These are phyloP conservation scores for Sphenostylis stenocarpa DNA, from an alignment of 306 rosid species.

Conservation along the genomic window DNA sequence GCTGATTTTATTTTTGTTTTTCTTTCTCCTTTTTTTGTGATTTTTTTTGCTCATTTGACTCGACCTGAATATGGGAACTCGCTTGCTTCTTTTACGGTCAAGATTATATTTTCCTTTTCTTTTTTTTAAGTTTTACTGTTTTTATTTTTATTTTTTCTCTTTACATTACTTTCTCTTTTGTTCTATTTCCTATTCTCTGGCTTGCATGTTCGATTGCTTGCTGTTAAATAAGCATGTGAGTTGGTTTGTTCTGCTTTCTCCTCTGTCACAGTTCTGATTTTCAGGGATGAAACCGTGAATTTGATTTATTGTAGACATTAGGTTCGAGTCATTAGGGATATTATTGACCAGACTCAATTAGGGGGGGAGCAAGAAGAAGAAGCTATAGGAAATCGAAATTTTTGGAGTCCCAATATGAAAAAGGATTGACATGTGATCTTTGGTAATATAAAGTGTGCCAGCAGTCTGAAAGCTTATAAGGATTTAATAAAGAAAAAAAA, in stretches of 20 bases:
- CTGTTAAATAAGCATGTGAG: background rate
- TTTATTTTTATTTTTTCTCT: background rate
- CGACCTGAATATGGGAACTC: background rate
- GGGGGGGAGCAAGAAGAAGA: background rate
- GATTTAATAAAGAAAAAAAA: background rate
- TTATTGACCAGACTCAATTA: background rate
- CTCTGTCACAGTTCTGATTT: background rate
- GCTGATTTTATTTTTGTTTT: background rate
- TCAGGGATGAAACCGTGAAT: background rate
- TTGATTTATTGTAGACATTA: constrained; percentile 9
- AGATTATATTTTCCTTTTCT: background rate
- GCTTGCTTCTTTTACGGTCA: background rate
- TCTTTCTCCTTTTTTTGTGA: background rate
- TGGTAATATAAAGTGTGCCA: background rate
- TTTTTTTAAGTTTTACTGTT: background rate
- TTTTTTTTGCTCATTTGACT: background rate
- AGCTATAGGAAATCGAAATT: background rate
- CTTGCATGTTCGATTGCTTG: background rate
- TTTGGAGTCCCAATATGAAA: background rate
- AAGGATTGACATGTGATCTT: background rate
- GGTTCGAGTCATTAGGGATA: background rate
- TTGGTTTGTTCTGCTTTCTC: background rate
- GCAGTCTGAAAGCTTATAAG: background rate
- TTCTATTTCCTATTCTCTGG: background rate
- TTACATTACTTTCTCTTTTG: background rate